Evolutionary conservation across 371 early-diverging fungal species (phyloP), one percentile per base, ranked within the genome.

Genomic region (Blyttiomyces sp.): DNA sequence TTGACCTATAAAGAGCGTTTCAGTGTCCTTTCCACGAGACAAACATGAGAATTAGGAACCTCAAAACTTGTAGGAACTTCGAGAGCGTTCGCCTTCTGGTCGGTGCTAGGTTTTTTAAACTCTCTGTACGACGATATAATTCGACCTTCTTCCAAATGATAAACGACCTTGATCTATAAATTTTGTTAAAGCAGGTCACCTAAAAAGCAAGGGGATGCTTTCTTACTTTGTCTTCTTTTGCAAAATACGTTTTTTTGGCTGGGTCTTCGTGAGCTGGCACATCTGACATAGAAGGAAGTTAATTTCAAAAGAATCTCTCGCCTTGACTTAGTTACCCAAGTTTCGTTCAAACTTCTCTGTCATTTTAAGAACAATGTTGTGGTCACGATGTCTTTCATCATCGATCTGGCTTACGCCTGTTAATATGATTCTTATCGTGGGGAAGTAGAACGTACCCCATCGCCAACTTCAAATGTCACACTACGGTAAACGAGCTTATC

Each of bases 261-360:
- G 66, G 43, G 54, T 80, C 76, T 48, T 72, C 54, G 27, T 57
- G 64, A 0, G 69, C 66, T 3, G 70, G 66, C 3, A 73, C 16
- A 4, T 68, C 75, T 64, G 54, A 13, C 24, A 48, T 1, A 48
- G n/a, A 27, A 30, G 4, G 36, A 27, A 55, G 30, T 27, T 26
- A 11, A 19, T 17, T 17, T n/a, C n/a, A n/a, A 56, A 5, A 26
- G 16, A n/a, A 21, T 17, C 42, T 2, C n/a, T 42, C 19, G 17
- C 42, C 19, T 2, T 3, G n/a, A 42, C 34, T 11, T 34, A 13
- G 27, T 9, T 54, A 69, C 68, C 59, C n/a, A 33, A 43, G 48
- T 79, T 69, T 28, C 73, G 56, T 21, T 68, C 71, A 48, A 73
- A 78, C 52, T 82, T 78, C 54, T 82, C 82, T 9, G 82, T 70